These are phyloP conservation scores for Lepidium didymum DNA, from an alignment of 345 rosid genomes.

Conservation along the genomic window DNA sequence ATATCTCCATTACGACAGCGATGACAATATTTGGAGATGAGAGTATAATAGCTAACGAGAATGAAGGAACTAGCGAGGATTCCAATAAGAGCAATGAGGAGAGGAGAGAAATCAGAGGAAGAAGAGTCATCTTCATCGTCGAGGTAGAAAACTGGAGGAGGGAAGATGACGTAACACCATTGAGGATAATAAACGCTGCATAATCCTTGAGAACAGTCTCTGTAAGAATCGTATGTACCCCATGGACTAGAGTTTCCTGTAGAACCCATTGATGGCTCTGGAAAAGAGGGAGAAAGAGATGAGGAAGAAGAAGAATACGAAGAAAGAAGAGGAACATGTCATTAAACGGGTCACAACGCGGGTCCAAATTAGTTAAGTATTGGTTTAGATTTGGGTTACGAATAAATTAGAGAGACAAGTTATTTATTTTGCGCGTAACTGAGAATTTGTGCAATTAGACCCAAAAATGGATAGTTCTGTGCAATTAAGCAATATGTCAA, in stretches of 20 bases:
- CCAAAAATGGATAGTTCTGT: too few relatives aligned
- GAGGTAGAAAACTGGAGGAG: constrained; percentile 67
- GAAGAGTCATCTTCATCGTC: constrained; percentile 37
- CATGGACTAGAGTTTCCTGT: constrained; percentile 28
- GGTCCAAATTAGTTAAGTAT: too few relatives aligned
- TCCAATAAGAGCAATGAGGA: constrained; percentile 60
- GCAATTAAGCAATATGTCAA: too few relatives aligned
- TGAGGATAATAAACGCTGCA: constrained; percentile 83
- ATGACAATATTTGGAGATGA: constrained; percentile 56
- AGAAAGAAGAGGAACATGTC: neutral
- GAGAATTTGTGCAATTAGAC: too few relatives aligned
- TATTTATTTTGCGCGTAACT: too few relatives aligned
- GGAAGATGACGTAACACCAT: constrained; percentile 75
- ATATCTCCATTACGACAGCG: constrained; percentile 31
- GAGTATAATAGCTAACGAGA: constrained; percentile 60
- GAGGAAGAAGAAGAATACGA: neutral
- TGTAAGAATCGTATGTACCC: constrained; percentile 36
- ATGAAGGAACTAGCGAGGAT: constrained; percentile 77
- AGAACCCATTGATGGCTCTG: constrained; percentile 16
- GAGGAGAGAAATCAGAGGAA: constrained; percentile 65
- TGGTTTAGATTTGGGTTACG: too few relatives aligned
- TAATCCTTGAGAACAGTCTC: constrained; percentile 72
- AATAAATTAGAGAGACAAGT: too few relatives aligned
- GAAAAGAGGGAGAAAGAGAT: neutral
- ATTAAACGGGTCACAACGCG: too few relatives aligned